A percentile compares a stretch with the other conserved stretches of the same genome.
phyloP scores from a whole-genome alignment of 768 basidiomycete species.

The Pleurotus pulmonarius region DNA sequence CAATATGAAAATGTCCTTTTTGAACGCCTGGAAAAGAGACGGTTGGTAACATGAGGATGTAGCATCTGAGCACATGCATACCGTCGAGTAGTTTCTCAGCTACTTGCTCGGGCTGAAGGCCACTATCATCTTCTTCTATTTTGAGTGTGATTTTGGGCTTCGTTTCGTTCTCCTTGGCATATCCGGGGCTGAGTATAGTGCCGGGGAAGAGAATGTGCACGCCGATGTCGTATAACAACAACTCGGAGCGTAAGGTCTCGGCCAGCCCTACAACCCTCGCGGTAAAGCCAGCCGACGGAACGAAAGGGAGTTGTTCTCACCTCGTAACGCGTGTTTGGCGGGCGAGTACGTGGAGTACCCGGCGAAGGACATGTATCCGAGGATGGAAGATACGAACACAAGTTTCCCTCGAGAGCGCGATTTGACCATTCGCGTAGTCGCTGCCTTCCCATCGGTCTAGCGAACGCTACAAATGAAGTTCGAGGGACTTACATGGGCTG shows the following conservation, averaged over 20 bases:
- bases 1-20: conserved; percentile 60
- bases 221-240: conserved; percentile 58
- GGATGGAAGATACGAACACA: conserved; percentile 58
- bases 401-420: conserved; percentile 50
- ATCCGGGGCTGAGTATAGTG: conserved; percentile 66
- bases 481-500: conserved; percentile 41
- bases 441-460: conserved; percentile 36
- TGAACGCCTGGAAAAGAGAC: conserved; percentile 42
- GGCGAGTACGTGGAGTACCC: conserved; percentile 71
- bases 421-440: conserved; percentile 50
- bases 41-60: neutral
- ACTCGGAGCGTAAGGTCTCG: conserved; percentile 64
- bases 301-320: conserved; percentile 28
- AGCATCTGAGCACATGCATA: conserved; percentile 14
- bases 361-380: conserved; percentile 58
- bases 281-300: neutral
- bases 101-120: conserved; percentile 47
- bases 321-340: conserved; percentile 69
- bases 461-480: neutral
- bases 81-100: conserved; percentile 50
- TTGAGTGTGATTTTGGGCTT: conserved; percentile 67
- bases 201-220: conserved; percentile 69
- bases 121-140: conserved; percentile 64
- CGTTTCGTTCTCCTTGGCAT: conserved; percentile 54
- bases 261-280: conserved; percentile 48